Evolutionary conservation across 108 stramenopile species (phyloP), one percentile per base, ranked within the genome.

Genomic region (Cyclotella choctawhatcheeana): DNA sequence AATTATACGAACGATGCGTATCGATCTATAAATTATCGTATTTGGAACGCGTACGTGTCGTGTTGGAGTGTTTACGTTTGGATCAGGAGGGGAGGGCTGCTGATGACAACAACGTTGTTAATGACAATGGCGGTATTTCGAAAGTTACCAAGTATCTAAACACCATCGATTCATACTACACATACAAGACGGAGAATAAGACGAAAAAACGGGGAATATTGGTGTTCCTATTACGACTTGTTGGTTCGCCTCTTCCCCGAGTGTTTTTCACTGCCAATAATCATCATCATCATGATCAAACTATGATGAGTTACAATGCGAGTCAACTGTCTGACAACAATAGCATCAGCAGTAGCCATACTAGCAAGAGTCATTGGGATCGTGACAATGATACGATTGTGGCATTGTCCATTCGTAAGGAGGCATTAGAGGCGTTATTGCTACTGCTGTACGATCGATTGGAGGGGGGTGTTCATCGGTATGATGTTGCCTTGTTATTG

Each of bases 351-450:
- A 58, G 14, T n/a, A n/a, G n/a, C n/a, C 45, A 40, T 60, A 66
- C 65, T 5, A 6, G 74, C 59, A 26, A 44, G 27, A 13, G 77
- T 73, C 30, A 40, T 60, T n/a, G 21, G 25, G 17, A 45, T 21
- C 35, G 20, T 21, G 60, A 53, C 18, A 30, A 21, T 48, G 33
- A 65, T 18, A 40, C 66, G 22, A 45, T 18, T 27, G 44, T 51
- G 37, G 4, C 55, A 3, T 31, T 51, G 26, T 51, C 52, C n/a
- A 62, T 73, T 58, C 73, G 84, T 34, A 55, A 58, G 5, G 85
- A 83, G 69, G 85, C 89, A 24, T 51, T 84, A 56, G 89, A 90
- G 37, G 78, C 81, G 10, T 64, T 90, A 34, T 58, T 87, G 24
- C 74, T 83, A 7, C 48, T 88, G 25, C 44, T 86, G 33, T 90